Evolutionary conservation across 805 yeast species (phyloP), one percentile per base, ranked within the genome.

Genomic region (Wickerhamomyces sydowiorum): DNA sequence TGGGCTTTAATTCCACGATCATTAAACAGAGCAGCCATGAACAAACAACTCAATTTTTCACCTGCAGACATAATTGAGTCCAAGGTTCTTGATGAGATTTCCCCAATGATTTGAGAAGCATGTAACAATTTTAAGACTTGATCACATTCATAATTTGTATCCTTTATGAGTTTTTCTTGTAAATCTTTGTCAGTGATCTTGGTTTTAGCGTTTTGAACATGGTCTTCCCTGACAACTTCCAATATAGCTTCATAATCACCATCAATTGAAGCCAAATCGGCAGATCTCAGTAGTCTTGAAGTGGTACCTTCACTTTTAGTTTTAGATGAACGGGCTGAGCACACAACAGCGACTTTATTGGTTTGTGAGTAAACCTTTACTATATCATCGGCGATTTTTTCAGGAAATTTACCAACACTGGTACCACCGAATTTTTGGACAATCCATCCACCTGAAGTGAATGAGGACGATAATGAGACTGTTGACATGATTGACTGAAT

Each of bases 341-440:
- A 93, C 3, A 93, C 99, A 20, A 91, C 95, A 2, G 95, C 97
- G 14, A 90, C 96, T 42, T 82, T 73, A 50, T 72, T 73, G 37
- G 67, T 65, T 31, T 73, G 65, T 28, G 80, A 68, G 59, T 79
- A 87, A 20, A 70, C 76, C 56, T 78, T 79, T 37, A 93, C 86
- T 38, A 93, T 88, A 50, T 88, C 86, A 45, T 85, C 84, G 22
- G 88, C 89, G 42, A 93, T 93, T 50, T 82, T 76, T 39, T 75
- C 80, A 9, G 96, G 86, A 62, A 93, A 90, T 61, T 93, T 93
- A 19, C 99, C 99, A 25, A 93, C 96, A 37, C 93, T 82, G 14
- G 99, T 93, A 41, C 99, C 99, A 38, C 99, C 99, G 57, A 87
- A 93, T 64, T 93, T 93, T 63, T 93, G 99, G 7, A 93, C 85